These are phyloP conservation scores for Peronospora belbahrii DNA, from an alignment of 352 stramenopile genomes.

Conservation along the genomic window DNA sequence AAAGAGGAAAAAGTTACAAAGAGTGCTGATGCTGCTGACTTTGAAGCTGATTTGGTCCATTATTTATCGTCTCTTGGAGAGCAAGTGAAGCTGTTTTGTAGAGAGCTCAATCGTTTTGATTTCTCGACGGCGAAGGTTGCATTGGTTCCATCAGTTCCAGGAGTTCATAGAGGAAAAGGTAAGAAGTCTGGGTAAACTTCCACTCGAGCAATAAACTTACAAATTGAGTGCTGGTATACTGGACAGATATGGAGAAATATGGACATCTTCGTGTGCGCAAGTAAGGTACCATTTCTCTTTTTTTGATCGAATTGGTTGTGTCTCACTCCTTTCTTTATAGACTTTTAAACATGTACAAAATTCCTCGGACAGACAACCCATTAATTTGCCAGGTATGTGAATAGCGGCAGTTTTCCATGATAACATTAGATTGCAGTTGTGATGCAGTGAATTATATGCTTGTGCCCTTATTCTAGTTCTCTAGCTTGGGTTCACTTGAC, in stretches of 20 bases:
- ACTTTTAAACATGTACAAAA: slow-evolving; percentile 42
- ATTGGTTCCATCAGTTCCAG: slow-evolving; percentile 61
- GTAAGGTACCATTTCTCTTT: slow-evolving; percentile 18
- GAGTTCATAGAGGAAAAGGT: slow-evolving; percentile 64
- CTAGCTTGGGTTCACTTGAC: slow-evolving; percentile 69
- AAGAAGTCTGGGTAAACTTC: background rate
- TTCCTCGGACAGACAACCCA: slow-evolving; percentile 45
- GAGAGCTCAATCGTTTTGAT: slow-evolving; percentile 48
- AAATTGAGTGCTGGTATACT: background rate
- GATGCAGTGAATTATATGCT: background rate
- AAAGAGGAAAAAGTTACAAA: background rate
- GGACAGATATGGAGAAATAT: slow-evolving; percentile 76
- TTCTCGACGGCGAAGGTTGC: slow-evolving; percentile 50
- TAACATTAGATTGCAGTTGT: background rate
- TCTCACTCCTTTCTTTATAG: slow-evolving; percentile 17
- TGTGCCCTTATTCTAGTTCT: slow-evolving; percentile 38
- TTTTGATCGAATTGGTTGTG: background rate
- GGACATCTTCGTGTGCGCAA: slow-evolving; percentile 64
- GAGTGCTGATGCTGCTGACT: slow-evolving; percentile 21
- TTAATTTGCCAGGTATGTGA: slow-evolving; percentile 53
- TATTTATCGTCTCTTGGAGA: slow-evolving; percentile 53
- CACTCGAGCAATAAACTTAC: background rate
- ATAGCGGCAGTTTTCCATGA: background rate
- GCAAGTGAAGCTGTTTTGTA: slow-evolving; percentile 39
- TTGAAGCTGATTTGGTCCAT: slow-evolving; percentile 51